phyloP scores from a whole-genome alignment of 1,139 yeast genomes.

The Blastobotrys raffinosifermentans region DNA sequence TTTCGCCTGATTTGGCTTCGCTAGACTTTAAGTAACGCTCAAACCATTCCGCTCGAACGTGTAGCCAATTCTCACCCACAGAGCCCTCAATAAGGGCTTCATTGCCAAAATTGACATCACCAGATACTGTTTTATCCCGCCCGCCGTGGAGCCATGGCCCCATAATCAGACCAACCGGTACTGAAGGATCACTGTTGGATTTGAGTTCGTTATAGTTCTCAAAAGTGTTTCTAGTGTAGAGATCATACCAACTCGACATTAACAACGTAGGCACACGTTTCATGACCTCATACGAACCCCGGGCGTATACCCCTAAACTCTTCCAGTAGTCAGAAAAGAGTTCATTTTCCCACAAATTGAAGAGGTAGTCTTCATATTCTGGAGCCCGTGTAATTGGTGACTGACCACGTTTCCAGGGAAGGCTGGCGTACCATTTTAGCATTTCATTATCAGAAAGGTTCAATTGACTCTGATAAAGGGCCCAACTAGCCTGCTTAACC shows the following conservation, averaged over 20 bases:
- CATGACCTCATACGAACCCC: constrained; percentile 7
- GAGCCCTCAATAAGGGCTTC: constrained; percentile 7
- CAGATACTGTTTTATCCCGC: constrained; percentile 6
- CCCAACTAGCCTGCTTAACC: constrained; percentile 11
- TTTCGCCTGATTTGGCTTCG: background rate
- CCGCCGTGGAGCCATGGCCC: constrained; percentile 11
- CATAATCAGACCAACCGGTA: constrained; percentile 7
- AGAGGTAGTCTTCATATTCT: constrained; percentile 8
- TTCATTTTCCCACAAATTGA: constrained; percentile 9
- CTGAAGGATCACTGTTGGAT: background rate
- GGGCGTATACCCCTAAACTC: constrained; percentile 8
- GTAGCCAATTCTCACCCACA: constrained; percentile 7
- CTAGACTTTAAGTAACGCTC: constrained; percentile 4
- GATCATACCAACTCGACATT: constrained; percentile 12
- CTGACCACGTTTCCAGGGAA: constrained; percentile 9
- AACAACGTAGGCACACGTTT: constrained; percentile 7
- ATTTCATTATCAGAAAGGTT: constrained; percentile 2
- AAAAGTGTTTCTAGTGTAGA: constrained; percentile 7
- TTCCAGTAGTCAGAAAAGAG: constrained; percentile 9
- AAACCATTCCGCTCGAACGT: constrained; percentile 7
- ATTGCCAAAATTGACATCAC: constrained; percentile 8
- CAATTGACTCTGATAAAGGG: constrained; percentile 6
- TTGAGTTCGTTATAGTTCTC: constrained; percentile 7
- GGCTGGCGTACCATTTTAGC: constrained; percentile 5
- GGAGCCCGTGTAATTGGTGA: constrained; percentile 9